Percentiles rank a stretch among this genome's conserved stretches.
Conservation (phyloP, 1,284 basidiomycete species). For the Cutaneotrichosporon cyanovorans region DNA sequence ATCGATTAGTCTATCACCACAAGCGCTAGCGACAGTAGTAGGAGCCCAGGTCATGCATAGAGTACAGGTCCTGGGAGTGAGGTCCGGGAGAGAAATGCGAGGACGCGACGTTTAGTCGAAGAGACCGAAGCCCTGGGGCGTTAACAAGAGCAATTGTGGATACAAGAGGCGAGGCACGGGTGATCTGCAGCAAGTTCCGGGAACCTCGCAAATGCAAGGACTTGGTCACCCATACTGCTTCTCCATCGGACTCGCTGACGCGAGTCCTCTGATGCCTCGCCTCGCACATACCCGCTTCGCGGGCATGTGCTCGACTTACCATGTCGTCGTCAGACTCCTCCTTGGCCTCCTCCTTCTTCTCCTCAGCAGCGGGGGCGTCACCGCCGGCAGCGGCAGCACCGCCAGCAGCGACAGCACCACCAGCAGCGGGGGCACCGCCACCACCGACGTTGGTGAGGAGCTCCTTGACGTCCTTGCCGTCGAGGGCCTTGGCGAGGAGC, state of each 20-base stretch:
- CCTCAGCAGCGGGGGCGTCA: slow-evolving; percentile 58
- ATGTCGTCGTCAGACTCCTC: slow-evolving; percentile 77
- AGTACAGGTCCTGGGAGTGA: slow-evolving; percentile 1
- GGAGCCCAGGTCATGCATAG: slow-evolving; percentile 13
- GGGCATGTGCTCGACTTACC: slow-evolving; percentile 51
- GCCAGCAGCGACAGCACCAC: slow-evolving; percentile 51
- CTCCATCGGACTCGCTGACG: too few relatives aligned
- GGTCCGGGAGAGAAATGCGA: slow-evolving; percentile 1
- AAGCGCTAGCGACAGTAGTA: neutral
- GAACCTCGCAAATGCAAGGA: too few relatives aligned
- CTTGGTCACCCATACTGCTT: too few relatives aligned
- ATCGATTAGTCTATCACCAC: too few relatives aligned
- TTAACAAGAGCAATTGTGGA: too few relatives aligned
- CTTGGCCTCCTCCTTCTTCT: slow-evolving; percentile 78
- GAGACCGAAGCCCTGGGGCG: slow-evolving; percentile 74
- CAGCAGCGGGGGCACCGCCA: slow-evolving; percentile 66
- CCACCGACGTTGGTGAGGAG: slow-evolving; percentile 86
- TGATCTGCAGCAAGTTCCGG: too few relatives aligned
- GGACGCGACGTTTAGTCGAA: slow-evolving; percentile 58
- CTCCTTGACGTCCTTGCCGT: slow-evolving; percentile 96
- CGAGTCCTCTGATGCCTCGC: too few relatives aligned
- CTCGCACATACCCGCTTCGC: too few relatives aligned
- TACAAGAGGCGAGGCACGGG: neutral
- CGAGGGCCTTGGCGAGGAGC: slow-evolving; percentile 93
- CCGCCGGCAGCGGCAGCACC: slow-evolving; percentile 57